Percentiles rank a stretch among this genome's conserved stretches.
Evolutionary conservation across 805 yeast genomes (phyloP).

Genomic region (Cyberlindnera sargentensis): DNA sequence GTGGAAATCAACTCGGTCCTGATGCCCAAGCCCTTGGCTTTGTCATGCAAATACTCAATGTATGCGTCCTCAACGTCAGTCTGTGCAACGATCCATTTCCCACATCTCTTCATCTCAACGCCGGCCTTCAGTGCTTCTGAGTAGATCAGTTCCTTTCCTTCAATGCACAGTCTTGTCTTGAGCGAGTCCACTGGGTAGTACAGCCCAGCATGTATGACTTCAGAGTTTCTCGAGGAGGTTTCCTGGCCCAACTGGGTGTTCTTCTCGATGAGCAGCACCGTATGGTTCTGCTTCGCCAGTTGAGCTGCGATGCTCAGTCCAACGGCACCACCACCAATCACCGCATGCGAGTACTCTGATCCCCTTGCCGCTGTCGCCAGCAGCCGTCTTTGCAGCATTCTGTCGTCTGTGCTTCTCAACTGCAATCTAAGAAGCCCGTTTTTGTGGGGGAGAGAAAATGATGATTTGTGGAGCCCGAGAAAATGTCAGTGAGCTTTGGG

Average conservation of each 20-base stretch:
- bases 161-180: conserved; percentile 63
- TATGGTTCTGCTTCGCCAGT: conserved; percentile 40
- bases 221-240: conserved; percentile 85
- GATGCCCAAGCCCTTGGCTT: conserved; percentile 44
- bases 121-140: conserved; percentile 34
- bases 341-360: conserved; percentile 49
- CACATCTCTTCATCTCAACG: conserved; percentile 59
- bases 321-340: conserved; percentile 81
- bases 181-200: conserved; percentile 69
- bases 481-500: too few relatives aligned
- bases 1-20: conserved; percentile 52
- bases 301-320: conserved; percentile 79
- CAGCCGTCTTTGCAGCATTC: too few relatives aligned
- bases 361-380: too few relatives aligned
- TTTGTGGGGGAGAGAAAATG: too few relatives aligned
- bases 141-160: conserved; percentile 68
- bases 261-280: conserved; percentile 64
- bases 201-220: conserved; percentile 87
- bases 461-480: too few relatives aligned
- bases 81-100: conserved; percentile 87
- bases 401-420: too few relatives aligned
- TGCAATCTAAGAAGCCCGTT: too few relatives aligned
- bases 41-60: conserved; percentile 44
- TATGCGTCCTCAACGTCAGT: conserved; percentile 53
- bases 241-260: conserved; percentile 64